Base-by-base conservation (phyloP, 192 early-diverging fungal species). In the Radiomyces spectabilis region DNA sequence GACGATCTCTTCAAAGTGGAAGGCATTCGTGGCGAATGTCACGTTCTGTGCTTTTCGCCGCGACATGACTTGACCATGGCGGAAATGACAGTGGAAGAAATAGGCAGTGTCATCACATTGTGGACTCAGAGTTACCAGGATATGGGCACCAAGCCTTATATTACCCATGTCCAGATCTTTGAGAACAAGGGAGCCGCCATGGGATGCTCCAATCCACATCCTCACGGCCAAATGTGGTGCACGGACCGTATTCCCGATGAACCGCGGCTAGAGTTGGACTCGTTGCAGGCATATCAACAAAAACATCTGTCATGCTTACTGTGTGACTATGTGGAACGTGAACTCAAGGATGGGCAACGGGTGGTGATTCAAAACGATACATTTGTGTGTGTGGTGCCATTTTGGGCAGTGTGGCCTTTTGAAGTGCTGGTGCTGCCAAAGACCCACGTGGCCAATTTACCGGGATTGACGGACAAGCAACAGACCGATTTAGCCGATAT, bases 151-250 rank as follows among this genome's bases (percentile, higher is more conserved):
- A 52, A 78, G 13, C 63, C 72, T 1, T 63, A 56, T 35, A 78
- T 98, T 52, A 72, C 75, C 30, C 85, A 98, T 60, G 85, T 93
- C 32, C 93, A 96, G 73, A 75, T 98, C 41, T 98, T 98, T 78
- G 95, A 98, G 59, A 98, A 98, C 76, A 98, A 98, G 74, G 95
- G 95, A 7, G 72, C 86, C 0, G 77, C 82, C 37, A 96, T 98
- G 95, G 95, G 95, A 10, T 98, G 95, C 68, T 94, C 92, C 24
- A 95, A 94, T 62, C 93, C 95, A 19, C 95, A 98, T 63, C 93
- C 93, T 34, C 95, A 98, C 43, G 85, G 92, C 33, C 93, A 96
- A 64, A 80, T 91, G 42, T 98, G 95, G 95, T 89, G 91, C 9
- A 83, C 88, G 2, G 85, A 87, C 24, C 74, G 77, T 37, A 75